These are phyloP conservation scores for Podospora australis DNA, from an alignment of 495 filamentous ascomycete species.

Conservation along the genomic window DNA sequence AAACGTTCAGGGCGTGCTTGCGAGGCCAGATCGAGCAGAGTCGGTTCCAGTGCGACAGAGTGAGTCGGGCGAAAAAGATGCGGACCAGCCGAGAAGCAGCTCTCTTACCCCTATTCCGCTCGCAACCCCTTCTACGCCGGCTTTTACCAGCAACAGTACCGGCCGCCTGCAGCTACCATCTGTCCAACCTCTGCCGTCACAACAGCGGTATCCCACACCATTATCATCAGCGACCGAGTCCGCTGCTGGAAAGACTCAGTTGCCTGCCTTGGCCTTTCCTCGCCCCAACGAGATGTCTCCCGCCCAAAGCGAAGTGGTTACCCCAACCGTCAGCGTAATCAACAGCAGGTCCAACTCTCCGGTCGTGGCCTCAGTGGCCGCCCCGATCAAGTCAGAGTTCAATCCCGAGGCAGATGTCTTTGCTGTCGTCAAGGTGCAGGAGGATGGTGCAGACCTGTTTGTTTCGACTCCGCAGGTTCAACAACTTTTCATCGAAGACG, in stretches of 20 bases:
- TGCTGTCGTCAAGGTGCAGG: background rate
- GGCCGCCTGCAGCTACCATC: background rate
- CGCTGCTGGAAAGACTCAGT: background rate
- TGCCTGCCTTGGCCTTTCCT: background rate
- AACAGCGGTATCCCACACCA: slow-evolving; percentile 1
- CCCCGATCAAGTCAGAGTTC: background rate
- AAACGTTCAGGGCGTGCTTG: background rate
- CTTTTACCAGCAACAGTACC: background rate
- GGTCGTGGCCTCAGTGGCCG: background rate
- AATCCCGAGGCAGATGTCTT: background rate
- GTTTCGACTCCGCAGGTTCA: too few species aligned
- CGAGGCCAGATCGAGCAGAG: background rate
- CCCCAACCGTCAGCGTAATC: slow-evolving; percentile 10
- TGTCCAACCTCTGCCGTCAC: background rate
- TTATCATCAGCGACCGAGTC: slow-evolving; percentile 2
- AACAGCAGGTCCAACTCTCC: slow-evolving; percentile 15
- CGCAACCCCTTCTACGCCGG: background rate
- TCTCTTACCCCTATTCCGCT: background rate
- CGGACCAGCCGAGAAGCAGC: background rate
- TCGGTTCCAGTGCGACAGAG: background rate
- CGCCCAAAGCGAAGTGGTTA: slow-evolving; percentile 9
- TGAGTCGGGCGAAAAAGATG: background rate
- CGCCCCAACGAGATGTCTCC: background rate
- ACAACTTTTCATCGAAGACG: slow-evolving; percentile 13
- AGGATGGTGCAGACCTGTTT: background rate